phyloP scores from a whole-genome alignment of 306 rosid species.

The Citrullus mucosospermus region DNA sequence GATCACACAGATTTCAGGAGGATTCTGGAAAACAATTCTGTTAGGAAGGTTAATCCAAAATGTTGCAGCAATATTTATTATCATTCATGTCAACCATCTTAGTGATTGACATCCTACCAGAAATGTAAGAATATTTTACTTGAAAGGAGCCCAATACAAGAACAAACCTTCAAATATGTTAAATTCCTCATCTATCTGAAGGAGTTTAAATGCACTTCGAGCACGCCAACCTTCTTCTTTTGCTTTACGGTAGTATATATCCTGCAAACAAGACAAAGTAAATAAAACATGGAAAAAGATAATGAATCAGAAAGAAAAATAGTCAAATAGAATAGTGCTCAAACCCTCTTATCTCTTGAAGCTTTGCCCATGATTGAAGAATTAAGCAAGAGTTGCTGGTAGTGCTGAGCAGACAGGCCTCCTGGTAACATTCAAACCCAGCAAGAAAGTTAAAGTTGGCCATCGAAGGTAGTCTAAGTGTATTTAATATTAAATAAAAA shows the following conservation, averaged over 20 bases:
- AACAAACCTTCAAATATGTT: conserved; percentile 67
- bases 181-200: conserved; percentile 92
- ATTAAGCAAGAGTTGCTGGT: not conserved
- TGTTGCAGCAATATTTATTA: not conserved
- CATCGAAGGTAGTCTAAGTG: not conserved
- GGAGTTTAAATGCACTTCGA: conserved; percentile 97
- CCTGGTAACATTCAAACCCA: not conserved
- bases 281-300: not conserved
- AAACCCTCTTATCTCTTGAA: conserved; percentile 90
- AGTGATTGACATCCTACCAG: not conserved
- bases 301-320: not conserved
- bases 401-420: not conserved
- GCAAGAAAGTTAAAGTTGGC: not conserved
- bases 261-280: conserved; percentile 26
- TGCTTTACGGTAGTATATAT: conserved; percentile 91
- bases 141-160: not conserved
- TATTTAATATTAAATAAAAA: not conserved
- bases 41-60: not conserved
- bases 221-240: conserved; percentile 99
- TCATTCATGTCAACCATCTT: not conserved
- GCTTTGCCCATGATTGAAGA: conserved; percentile 67
- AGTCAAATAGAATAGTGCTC: conserved; percentile 1
- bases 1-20: conserved; percentile 1
- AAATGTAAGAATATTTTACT: not conserved
- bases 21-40: not conserved